Base-by-base conservation (phyloP, 306 rosid species). In the Pueraria montana region DNA sequence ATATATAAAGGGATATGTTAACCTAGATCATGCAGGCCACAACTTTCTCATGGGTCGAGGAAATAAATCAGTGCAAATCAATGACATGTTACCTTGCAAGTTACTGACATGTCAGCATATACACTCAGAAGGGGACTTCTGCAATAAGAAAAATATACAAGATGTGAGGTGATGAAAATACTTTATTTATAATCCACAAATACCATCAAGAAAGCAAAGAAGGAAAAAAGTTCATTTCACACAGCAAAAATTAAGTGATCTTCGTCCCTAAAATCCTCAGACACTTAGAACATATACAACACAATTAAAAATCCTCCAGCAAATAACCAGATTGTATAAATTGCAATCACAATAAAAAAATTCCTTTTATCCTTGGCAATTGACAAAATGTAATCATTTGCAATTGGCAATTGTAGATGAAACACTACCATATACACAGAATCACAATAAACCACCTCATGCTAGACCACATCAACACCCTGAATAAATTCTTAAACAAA, bases 101-200 rank as follows among this genome's bases (percentile, higher is more conserved):
- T 87, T 72, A 90, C 89, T 0, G 99, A 96, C 99, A 96, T 96
- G 87, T 96, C 99, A 67, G 99, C 99, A 74, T 96, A 96, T 63
- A 96, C 98, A 83, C 99, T 96, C 68, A 96, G 87, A 83, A 96
- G 99, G 55, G 93, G 88, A 84, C 99, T 96, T 89, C 99, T 96
- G 97, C 92, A 90, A 18, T 62, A 38, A 46, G 82, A 66, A 82
- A 73, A 80, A 76, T 45, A 70, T 13, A 56, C 16, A 76, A 67
- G 26, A 80, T 38, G 38, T 83, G 30, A 82, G 88, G 46, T 52
- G 20, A 72, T 49, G 46, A 72, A 78, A 71, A 18, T 43, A 69
- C 16, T 38, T 69, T 79, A 52, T 80, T 70, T 76, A 66, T 72
- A 80, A 77, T 56, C 69, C 59, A 58, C 21, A 68, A 79, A 73